Evolutionary conservation across 2,329 filamentous ascomycete species (phyloP), one percentile per base, ranked within the genome.

Genomic region (Pezicula radicicola): DNA sequence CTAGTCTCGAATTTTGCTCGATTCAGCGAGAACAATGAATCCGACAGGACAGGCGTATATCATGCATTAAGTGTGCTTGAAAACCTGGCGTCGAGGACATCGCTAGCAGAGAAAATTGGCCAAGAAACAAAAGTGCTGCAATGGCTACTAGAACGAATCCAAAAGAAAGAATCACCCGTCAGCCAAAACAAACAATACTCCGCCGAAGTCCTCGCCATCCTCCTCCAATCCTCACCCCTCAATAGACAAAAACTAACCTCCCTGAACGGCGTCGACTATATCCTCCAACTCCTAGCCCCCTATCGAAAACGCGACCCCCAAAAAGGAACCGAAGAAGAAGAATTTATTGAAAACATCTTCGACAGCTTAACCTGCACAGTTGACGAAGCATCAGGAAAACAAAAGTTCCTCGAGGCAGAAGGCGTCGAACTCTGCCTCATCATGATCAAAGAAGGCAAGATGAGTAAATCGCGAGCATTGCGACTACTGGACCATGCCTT

Each of bases 151-250:
- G 72, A 78, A 46, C 82, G 94, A 46, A 87, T 91, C 55, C 84
- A 88, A 60, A 78, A 76, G 51, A 79, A 79, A 47, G 91, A 96
- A 67, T 74, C 73, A 4, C 75, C 77, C 0, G 82, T 95, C 1
- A 79, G 83, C 5, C 94, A 99, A 67, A 99, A 99, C 67, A 96
- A 94, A 67, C 93, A 97, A 68, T 99, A 97, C 67, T 83, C 91
- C 0, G 91, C 93, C 15, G 94, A 99, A 70, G 83, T 97, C 7
- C 76, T 99, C 3, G 91, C 93, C 12, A 94, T 99, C 50, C 74
- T 99, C 8, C 78, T 93, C 16, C 92, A 97, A 68, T 84, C 84
- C 1, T 90, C 89, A 3, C 58, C 79, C 0, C 70, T 79, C 36
- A 91, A 91, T 62, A 76, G 89, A 42, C 72, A 72, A 19, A 78